phyloP scores from a whole-genome alignment of 23 red algal species.

The Gracilaria domingensis region DNA sequence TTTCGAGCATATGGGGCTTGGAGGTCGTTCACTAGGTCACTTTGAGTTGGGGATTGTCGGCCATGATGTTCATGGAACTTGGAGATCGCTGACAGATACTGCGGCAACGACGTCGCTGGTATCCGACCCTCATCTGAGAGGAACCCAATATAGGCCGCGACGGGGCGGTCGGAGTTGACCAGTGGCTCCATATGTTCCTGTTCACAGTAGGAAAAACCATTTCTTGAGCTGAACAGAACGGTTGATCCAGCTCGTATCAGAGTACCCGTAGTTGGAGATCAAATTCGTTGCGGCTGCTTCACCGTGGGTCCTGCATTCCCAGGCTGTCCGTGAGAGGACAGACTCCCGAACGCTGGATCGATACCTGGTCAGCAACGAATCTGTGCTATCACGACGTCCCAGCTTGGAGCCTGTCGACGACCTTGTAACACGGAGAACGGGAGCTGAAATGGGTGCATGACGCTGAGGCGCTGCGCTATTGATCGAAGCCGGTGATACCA shows the following conservation, averaged over 20 bases:
- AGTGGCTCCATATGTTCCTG: not conserved
- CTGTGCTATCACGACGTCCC: no score
- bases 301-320: no score
- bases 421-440: no score
- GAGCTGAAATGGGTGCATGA: no score
- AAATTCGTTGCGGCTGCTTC: slow-evolving; percentile 18
- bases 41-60: slow-evolving; percentile 24
- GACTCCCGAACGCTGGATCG: no score
- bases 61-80: slow-evolving; percentile 4
- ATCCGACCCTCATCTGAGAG: slow-evolving; percentile 22
- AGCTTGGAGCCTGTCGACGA: no score
- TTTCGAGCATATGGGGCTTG: not conserved
- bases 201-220: slow-evolving; percentile 21
- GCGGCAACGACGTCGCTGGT: not conserved
- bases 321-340: no score
- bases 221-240: slow-evolving; percentile 6
- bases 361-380: no score
- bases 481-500: slow-evolving; percentile 11
- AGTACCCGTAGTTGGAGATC: not conserved
- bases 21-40: not conserved
- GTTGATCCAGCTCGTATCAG: no score
- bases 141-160: slow-evolving; percentile 32
- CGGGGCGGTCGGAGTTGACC: not conserved
- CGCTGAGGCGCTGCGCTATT: no score
- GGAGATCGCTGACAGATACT: slow-evolving; percentile 19